These are phyloP conservation scores for Ceratobasidium sp. DNA, from an alignment of 1,284 basidiomycete genomes.

Conservation along the genomic window DNA sequence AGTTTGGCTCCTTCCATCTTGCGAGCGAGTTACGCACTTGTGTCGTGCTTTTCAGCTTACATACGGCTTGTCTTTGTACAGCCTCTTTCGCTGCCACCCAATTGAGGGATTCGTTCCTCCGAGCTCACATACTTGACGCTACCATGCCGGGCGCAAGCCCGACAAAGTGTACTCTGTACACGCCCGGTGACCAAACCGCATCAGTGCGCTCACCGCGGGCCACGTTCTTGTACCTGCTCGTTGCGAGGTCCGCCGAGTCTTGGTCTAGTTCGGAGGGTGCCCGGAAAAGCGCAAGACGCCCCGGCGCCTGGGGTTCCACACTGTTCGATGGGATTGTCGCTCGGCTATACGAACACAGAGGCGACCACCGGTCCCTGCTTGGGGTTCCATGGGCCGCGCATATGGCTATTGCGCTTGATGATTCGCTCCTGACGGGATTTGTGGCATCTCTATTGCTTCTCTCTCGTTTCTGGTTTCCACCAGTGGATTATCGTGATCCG, in stretches of 20 bases:
- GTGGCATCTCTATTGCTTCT: conserved; percentile 15
- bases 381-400: conserved; percentile 18
- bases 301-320: conserved; percentile 33
- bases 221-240: conserved; percentile 30
- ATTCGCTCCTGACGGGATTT: conserved; percentile 32
- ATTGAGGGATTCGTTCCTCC: conserved; percentile 15
- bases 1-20: conserved; percentile 23
- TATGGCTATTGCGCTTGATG: conserved; percentile 1
- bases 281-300: conserved; percentile 28
- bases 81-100: conserved; percentile 13
- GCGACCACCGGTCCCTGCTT: conserved; percentile 15
- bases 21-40: conserved; percentile 38
- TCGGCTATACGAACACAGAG: conserved; percentile 38
- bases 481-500: conserved; percentile 29
- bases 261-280: conserved; percentile 29
- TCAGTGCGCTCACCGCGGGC: conserved; percentile 38
- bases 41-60: conserved; percentile 1
- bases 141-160: conserved; percentile 36
- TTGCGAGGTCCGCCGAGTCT: conserved; percentile 24
- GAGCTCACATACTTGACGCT: conserved; percentile 35
- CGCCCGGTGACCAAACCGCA: conserved; percentile 38
- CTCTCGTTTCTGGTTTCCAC: conserved; percentile 33
- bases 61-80: conserved; percentile 25
- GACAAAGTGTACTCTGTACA: conserved; percentile 25
- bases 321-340: conserved; percentile 32